A percentile compares a stretch with the other conserved stretches of the same genome.
Evolutionary conservation across 2,329 filamentous ascomycete genomes (phyloP).

Genomic region (Elsinoe australis): DNA sequence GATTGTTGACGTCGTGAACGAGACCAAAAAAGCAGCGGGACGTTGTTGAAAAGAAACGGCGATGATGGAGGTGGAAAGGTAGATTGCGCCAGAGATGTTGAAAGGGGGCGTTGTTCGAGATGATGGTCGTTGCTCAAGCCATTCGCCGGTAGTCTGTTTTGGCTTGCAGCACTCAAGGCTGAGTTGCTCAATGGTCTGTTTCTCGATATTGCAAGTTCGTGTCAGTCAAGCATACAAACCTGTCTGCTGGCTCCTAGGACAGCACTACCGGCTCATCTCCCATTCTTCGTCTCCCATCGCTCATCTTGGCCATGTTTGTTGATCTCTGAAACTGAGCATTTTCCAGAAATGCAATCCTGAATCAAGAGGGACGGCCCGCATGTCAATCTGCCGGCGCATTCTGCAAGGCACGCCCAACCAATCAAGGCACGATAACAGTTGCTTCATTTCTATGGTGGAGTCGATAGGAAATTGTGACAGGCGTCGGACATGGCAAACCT

Average conservation of each 20-base stretch:
- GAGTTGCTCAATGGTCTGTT: too few relatives aligned
- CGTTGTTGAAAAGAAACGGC: slow-evolving; percentile 11
- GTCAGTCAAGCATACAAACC: too few relatives aligned
- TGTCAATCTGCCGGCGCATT: too few relatives aligned
- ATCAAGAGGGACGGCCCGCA: neutral
- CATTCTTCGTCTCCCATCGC: too few relatives aligned
- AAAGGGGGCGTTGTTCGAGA: slow-evolving; percentile 15
- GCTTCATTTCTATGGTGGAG: slow-evolving; percentile 13
- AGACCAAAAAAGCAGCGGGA: slow-evolving; percentile 1
- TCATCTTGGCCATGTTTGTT: neutral
- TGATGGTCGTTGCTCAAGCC: slow-evolving; percentile 15
- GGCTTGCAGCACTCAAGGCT: slow-evolving; percentile 4
- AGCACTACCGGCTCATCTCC: too few relatives aligned
- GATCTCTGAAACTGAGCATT: neutral
- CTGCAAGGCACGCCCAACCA: neutral
- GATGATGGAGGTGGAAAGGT: slow-evolving; percentile 16
- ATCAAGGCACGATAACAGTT: neutral
- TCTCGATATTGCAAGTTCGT: too few relatives aligned
- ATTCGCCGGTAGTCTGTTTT: slow-evolving; percentile 10
- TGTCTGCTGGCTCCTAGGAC: too few relatives aligned
- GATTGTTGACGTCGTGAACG: slow-evolving; percentile 6
- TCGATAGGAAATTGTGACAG: slow-evolving; percentile 11
- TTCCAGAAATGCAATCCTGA: neutral
- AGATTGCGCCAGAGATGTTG: neutral
- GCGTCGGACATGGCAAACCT: neutral